Evolutionary conservation across 2,329 filamentous ascomycete species (phyloP), one percentile per base, ranked within the genome.

Genomic region (Aspergillus fumigatiaffinis): DNA sequence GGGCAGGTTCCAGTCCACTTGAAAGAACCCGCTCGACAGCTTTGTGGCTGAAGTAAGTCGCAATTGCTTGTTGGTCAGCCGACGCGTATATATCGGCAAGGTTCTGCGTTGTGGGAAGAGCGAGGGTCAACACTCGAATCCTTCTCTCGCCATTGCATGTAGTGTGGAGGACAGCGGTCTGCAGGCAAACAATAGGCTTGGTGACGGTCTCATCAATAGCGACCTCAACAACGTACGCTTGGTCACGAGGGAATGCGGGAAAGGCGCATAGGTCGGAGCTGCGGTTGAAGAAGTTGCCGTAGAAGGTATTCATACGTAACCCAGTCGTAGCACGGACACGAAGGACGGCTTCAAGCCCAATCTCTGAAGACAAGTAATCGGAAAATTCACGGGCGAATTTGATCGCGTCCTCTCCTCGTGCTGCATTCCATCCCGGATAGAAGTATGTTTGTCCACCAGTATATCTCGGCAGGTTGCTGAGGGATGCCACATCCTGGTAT

Each of bases 231-330:
- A 97, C 94, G 71, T 97, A 97, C 62, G 90, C 92, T 75, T 99
- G 94, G 69, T 99, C 94, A 71, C 94, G 88, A 32, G 94, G 94
- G 81, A 99, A 97, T 0, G 94, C 92, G 1, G 94, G 94, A 82
- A 99, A 99, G 12, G 94, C 94, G 73, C 94, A 97, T 32, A 99
- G 85, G 77, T 99, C 94, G 17, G 92, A 97, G 72, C 91, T 96
- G 66, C 94, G 86, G 80, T 97, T 99, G 83, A 99, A 99, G 78
- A 99, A 99, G 79, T 99, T 99, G 65, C 94, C 94, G 75, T 97
- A 99, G 78, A 99, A 99, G 1, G 93, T 92, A 78, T 88, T 96
- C 90, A 97, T 97, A 54, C 94, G 87, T 58, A 99, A 79, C 53
- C 94, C 94, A 25, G 92, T 97, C 1, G 92, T 97, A 20, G 94